phyloP scores from a whole-genome alignment of 257 asterid genomes.

The Fraxinus cuspidata region DNA sequence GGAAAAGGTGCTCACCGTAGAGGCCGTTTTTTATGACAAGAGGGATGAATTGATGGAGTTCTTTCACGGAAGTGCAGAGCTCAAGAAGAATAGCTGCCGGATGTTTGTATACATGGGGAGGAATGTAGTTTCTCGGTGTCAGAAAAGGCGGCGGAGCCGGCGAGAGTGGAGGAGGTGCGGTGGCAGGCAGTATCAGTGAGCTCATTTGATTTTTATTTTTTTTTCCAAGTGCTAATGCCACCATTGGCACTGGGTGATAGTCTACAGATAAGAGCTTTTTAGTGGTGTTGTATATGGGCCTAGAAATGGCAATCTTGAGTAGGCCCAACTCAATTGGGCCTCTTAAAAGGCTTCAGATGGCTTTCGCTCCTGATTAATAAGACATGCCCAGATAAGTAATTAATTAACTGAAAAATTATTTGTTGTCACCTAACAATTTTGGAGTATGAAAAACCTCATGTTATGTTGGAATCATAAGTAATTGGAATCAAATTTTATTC shows the following conservation, averaged over 20 bases:
- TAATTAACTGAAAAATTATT: too few species aligned
- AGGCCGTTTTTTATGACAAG: slow-evolving; percentile 70
- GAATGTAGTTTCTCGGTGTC: slow-evolving; percentile 58
- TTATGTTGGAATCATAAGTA: too few species aligned
- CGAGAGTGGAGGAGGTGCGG: slow-evolving; percentile 33
- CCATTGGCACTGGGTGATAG: background rate
- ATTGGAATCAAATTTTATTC: too few species aligned
- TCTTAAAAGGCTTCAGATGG: too few species aligned
- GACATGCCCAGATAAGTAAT: too few species aligned
- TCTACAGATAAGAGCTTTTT: background rate
- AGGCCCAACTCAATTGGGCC: too few species aligned
- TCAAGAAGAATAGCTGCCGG: slow-evolving; percentile 82
- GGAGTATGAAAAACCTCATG: too few species aligned
- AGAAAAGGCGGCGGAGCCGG: slow-evolving; percentile 29
- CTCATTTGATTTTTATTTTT: slow-evolving; percentile 26
- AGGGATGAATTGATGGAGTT: slow-evolving; percentile 78
- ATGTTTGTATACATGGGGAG: slow-evolving; percentile 65
- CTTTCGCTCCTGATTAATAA: too few species aligned
- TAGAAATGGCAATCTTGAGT: too few species aligned
- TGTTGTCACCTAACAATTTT: too few species aligned
- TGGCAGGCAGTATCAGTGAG: slow-evolving; percentile 34
- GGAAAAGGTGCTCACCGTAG: slow-evolving; percentile 67
- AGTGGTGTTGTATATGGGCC: background rate
- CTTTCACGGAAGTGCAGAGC: slow-evolving; percentile 65
- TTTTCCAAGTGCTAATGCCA: background rate